phyloP scores from a whole-genome alignment of 257 asterid genomes.

The Gentiana dahurica region DNA sequence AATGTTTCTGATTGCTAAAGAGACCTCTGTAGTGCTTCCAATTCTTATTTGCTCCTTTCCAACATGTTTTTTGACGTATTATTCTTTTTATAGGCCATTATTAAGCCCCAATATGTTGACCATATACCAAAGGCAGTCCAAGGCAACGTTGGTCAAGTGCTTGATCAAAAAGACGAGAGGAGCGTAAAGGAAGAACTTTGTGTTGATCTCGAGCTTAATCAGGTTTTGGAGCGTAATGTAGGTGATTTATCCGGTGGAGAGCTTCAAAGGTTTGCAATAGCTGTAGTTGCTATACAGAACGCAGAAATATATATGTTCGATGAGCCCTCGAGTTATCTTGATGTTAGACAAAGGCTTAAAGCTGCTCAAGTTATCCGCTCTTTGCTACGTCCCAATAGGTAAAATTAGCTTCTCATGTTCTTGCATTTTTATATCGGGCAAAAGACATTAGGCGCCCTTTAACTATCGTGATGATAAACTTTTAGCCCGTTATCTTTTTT shows the following conservation, averaged over 20 bases:
- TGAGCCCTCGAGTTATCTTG: conserved; percentile 99
- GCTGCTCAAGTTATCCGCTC: conserved; percentile 97
- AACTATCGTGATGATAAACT: not conserved
- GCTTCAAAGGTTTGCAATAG: conserved; percentile 99
- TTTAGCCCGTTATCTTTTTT: no score
- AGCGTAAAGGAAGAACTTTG: conserved; percentile 60
- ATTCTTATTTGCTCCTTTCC: no score
- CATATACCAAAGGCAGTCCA: conserved; percentile 98
- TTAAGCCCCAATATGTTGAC: conserved; percentile 97
- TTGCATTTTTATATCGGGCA: conserved; percentile 5
- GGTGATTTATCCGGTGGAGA: conserved; percentile 99
- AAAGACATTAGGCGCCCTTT: not conserved
- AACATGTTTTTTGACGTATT: not conserved
- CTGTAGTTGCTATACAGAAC: conserved; percentile 85
- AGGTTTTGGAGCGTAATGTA: conserved; percentile 92
- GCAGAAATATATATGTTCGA: conserved; percentile 99
- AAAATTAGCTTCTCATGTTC: conserved; percentile 1
- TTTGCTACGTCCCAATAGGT: conserved; percentile 86
- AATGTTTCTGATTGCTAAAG: no score
- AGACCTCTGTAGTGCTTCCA: no score
- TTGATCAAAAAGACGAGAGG: conserved; percentile 92
- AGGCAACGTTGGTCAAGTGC: conserved; percentile 98
- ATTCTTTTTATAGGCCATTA: conserved; percentile 52
- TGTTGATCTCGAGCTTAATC: conserved; percentile 78
- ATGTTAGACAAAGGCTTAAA: conserved; percentile 96